A percentile compares a stretch with the other conserved stretches of the same genome.
Evolutionary conservation across 2,329 filamentous ascomycete genomes (phyloP).

Genomic region (Diaporthe nobilis): DNA sequence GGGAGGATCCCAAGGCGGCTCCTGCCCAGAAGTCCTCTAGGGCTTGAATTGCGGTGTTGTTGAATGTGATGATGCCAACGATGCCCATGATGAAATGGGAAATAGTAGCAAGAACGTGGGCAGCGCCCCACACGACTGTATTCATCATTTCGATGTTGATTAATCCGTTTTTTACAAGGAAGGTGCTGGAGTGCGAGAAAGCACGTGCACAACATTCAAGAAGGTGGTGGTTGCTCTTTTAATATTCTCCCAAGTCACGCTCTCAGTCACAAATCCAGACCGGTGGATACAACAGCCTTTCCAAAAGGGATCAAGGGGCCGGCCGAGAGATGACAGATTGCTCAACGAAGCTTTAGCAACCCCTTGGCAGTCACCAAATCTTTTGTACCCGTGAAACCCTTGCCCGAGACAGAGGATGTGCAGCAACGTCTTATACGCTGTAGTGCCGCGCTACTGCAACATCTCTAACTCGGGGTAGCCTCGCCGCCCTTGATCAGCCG

Average conservation of each 20-base stretch:
- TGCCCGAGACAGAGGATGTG: neutral
- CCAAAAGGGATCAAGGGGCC: neutral
- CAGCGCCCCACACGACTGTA: neutral
- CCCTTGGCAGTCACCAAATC: neutral
- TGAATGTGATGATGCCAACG: neutral
- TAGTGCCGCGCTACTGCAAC: neutral
- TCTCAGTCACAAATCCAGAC: neutral
- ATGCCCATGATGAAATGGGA: neutral
- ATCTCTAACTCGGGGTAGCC: neutral
- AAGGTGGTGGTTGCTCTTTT: neutral
- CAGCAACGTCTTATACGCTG: neutral
- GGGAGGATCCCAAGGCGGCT: neutral
- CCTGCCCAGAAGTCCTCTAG: neutral
- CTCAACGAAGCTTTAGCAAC: neutral
- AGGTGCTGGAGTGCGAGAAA: neutral
- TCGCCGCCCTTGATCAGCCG: neutral
- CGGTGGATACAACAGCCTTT: neutral
- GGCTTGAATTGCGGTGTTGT: neutral
- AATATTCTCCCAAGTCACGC: neutral
- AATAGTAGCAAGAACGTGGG: neutral
- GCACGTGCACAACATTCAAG: neutral
- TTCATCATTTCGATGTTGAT: neutral
- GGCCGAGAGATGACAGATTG: neutral
- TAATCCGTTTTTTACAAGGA: neutral
- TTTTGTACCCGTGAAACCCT: neutral